Evolutionary conservation across 768 basidiomycete genomes (phyloP).

Genomic region (Candolleomyces aberdarensis): DNA sequence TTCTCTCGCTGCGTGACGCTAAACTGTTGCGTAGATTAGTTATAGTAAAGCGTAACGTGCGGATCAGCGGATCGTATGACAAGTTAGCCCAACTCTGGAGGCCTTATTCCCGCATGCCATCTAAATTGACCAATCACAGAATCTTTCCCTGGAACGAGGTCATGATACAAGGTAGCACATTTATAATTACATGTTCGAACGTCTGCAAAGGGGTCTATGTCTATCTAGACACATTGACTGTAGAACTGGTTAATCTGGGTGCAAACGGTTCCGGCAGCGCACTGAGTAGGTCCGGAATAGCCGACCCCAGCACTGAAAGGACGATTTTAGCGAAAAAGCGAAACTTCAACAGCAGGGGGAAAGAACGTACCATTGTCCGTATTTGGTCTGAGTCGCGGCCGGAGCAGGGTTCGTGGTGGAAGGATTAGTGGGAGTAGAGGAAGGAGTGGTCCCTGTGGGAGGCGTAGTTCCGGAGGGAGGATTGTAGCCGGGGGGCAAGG

Average conservation of each 20-base stretch:
- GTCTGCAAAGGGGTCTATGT: not conserved
- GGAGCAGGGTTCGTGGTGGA: conserved; percentile 11
- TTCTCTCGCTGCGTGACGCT: no score
- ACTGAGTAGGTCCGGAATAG: conserved; percentile 33
- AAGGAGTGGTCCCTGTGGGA: not conserved
- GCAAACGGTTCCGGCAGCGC: conserved; percentile 30
- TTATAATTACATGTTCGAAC: no score
- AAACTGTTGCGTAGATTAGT: no score
- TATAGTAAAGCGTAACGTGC: no score
- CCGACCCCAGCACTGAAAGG: conserved; percentile 27
- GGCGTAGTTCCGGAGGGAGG: not conserved
- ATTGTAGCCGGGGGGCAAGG: not conserved
- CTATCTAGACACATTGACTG: conserved; percentile 27
- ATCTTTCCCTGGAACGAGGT: no score
- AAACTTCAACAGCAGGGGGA: not conserved
- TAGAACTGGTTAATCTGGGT: conserved; percentile 27
- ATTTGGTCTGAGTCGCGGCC: conserved; percentile 19
- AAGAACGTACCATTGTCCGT: conserved; percentile 25
- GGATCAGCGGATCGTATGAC: no score
- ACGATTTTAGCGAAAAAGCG: not conserved
- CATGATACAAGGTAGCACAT: no score
- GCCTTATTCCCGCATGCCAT: not conserved
- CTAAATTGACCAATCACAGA: not conserved
- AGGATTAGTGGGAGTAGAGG: not conserved
- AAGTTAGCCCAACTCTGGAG: no score